Base-by-base conservation (phyloP, 164 flowering plant species). In the Kingdonia uniflora region DNA sequence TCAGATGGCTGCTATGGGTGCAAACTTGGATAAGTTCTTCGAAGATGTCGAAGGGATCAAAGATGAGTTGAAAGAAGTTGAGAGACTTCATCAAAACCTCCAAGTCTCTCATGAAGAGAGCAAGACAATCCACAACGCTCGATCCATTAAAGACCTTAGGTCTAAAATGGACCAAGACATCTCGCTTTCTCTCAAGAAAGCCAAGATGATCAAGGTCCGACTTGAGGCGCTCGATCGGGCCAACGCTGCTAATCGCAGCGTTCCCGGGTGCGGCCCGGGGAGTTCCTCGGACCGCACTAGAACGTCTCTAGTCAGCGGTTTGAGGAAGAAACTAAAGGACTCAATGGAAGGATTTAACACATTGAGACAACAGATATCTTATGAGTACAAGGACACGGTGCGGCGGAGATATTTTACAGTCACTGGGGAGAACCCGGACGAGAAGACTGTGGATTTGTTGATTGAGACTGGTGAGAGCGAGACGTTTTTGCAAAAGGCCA, bases 11-110 rank as follows among this genome's bases (percentile, higher is more conserved):
- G 49, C 53, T 15, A 25, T 37, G 40, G 63, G 56, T 1, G 70
- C 52, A 13, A 70, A 67, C 29, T 64, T 74, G 11, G 78, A 71
- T 54, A 70, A 71, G 60, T 74, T 74, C 66, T 74, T 71, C 64
- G 61, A 64, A 42, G 78, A 74, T 21, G 75, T 71, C 7, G 78
- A 71, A 49, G 62, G 58, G 1, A 58, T 74, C 49, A 68, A 74
- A 33, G 71, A 71, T 15, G 78, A 74, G 29, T 61, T 74, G 11
- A 45, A 61, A 40, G 75, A 67, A 24, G 38, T 74, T 0, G 75
- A 74, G 21, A 41, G 19, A 24, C 16, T 71, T 16, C 68, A 70
- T 20, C 49, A 38, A 20, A 51, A 40, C 2, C 78, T 74, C 16
- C 59, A 62, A 25, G 56, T 40, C 14, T 38, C 64, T 11, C 61